Conservation (phyloP, 2,329 filamentous ascomycete genomes). For the Ophiostoma sp. region DNA sequence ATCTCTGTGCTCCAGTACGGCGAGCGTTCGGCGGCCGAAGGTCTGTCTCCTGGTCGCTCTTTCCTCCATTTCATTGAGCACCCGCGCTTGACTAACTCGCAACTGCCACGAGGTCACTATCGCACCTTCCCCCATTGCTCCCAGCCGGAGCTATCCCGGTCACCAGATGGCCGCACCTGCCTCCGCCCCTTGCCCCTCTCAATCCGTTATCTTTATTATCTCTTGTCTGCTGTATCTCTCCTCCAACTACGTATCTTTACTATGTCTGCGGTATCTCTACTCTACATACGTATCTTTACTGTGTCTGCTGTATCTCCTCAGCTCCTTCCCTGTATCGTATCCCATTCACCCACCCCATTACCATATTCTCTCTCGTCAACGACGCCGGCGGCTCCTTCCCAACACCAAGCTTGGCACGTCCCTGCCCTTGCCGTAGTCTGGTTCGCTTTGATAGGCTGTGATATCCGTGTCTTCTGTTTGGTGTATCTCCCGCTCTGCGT, state of each 20-base stretch:
- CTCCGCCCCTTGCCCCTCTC: background rate
- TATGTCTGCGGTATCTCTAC: background rate
- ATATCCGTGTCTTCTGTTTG: background rate
- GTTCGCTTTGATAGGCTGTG: background rate
- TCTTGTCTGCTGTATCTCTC: background rate
- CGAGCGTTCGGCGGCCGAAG: constrained; percentile 8
- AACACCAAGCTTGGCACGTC: constrained; percentile 16
- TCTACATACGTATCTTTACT: background rate
- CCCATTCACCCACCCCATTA: background rate
- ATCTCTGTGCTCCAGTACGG: background rate
- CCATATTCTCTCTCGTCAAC: constrained; percentile 18
- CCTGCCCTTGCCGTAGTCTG: constrained; percentile 11
- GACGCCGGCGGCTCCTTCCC: constrained; percentile 10
- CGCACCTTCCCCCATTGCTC: constrained; percentile 6
- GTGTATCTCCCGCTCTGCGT: background rate
- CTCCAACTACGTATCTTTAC: background rate
- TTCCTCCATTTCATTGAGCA: background rate
- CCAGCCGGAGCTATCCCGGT: background rate
- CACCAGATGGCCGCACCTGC: background rate
- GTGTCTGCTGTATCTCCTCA: background rate
- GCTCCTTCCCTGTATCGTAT: background rate
- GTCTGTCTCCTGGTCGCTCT: background rate
- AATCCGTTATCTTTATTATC: constrained; percentile 12
- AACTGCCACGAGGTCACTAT: constrained; percentile 6
- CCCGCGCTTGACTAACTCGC: background rate